Base-by-base conservation (phyloP, 305 asterid genomes). In the Rubia peregrina region DNA sequence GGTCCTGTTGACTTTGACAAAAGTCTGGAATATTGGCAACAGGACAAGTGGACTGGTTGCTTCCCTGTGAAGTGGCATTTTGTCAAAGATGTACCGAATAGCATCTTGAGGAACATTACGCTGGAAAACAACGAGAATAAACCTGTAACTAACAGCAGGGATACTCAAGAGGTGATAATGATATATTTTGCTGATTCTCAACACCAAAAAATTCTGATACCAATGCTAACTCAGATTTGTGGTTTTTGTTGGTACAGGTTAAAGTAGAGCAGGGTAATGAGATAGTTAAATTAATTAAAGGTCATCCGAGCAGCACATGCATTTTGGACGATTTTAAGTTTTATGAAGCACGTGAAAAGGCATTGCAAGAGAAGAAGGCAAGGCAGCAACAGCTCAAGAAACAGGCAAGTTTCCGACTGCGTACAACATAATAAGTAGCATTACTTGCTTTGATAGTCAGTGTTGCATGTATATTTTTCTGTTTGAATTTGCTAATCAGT, bases 101-200 rank as follows among this genome's bases (percentile, higher is more conserved):
- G 79, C 53, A 61, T 73, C 73, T 67, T 83, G 73, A 77, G 77
- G 74, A 81, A 71, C 73, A 63, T 83, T 70, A 73, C 79, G 3
- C 74, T 80, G 30, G 82, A 75, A 61, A 82, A 82, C 73, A 82
- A 82, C 17, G 86, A 82, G 78, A 82, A 82, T 72, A 82, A 82
- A 72, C 86, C 86, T 55, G 86, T 83, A 19, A 83, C 86, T 9
- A 83, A 83, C 74, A 83, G 84, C 79, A 73, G 86, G 77, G 86
- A 83, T 61, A 80, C 84, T 65, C 86, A 83, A 49, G 86, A 83
- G 82, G 86, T 83, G 41, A 41, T 51, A 51, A 51, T 0, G 22
- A 48, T 38, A 48, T 19, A 30, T 12, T 36, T 9, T 46, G 36
- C 42, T 68, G 41, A 30, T 21, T 5, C 10, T 7, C 43, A 3